Conservation (phyloP, 768 basidiomycete species). For the Leccinum barrowsii region DNA sequence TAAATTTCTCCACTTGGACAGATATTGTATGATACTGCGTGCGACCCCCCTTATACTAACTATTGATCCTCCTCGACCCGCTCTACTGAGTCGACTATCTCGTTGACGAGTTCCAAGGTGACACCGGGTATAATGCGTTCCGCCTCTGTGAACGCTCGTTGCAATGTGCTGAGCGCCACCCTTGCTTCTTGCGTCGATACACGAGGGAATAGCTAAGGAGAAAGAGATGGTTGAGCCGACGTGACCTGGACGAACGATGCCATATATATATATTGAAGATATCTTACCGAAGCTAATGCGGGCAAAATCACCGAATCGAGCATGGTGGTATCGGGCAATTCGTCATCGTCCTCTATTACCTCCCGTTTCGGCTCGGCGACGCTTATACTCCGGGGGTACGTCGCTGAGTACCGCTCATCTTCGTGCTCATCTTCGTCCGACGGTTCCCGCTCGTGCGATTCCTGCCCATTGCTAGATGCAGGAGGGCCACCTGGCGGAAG, state of each 20-base stretch:
- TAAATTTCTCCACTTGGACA: no score
- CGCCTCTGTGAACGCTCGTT: constrained; percentile 91
- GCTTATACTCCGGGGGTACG: constrained; percentile 44
- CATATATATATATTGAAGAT: constrained; percentile 5
- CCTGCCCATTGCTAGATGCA: constrained; percentile 22
- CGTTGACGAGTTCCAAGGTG: constrained; percentile 87
- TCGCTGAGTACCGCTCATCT: constrained; percentile 51
- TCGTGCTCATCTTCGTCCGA: constrained; percentile 69
- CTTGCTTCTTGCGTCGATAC: constrained; percentile 35
- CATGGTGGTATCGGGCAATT: constrained; percentile 82
- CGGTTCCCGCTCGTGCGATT: constrained; percentile 41
- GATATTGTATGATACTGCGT: no score
- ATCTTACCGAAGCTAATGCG: constrained; percentile 87
- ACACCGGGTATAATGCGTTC: constrained; percentile 96
- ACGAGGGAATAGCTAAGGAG: constrained; percentile 76
- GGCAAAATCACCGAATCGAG: constrained; percentile 93
- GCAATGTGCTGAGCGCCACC: constrained; percentile 75
- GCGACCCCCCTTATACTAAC: no score
- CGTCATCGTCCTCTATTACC: constrained; percentile 47
- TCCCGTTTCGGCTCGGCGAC: constrained; percentile 36
- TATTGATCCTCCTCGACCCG: no score
- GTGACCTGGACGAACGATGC: neutral
- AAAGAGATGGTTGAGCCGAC: constrained; percentile 2
- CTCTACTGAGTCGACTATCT: constrained; percentile 78
- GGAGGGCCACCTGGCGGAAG: neutral